phyloP scores from a whole-genome alignment of 73 alveolate genomes.

The Paramecium octaurelia region DNA sequence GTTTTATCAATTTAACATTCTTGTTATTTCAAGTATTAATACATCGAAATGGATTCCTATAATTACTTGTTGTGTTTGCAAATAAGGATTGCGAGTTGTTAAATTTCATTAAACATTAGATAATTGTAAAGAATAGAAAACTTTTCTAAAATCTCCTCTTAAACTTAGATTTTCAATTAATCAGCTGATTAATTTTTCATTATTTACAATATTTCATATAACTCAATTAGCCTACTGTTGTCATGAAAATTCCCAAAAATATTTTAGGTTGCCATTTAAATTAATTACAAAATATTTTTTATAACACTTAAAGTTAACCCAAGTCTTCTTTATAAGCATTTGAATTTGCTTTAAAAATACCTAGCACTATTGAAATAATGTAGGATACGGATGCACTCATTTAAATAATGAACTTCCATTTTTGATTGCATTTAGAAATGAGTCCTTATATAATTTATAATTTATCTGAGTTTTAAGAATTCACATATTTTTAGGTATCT shows the following conservation, averaged over 20 bases:
- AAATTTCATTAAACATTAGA: background rate
- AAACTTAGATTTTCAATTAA: background rate
- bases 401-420: conserved; percentile 78
- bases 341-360: conserved; percentile 62
- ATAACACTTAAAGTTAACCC: conserved; percentile 52
- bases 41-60: background rate
- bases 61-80: background rate
- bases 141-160: background rate
- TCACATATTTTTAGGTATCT: no score
- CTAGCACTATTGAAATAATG: no score
- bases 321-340: conserved; percentile 74
- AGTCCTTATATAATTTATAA: conserved; percentile 69
- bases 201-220: background rate
- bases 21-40: background rate
- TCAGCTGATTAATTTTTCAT: background rate
- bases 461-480: no score
- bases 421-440: conserved; percentile 89
- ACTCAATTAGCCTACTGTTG: background rate
- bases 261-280: background rate
- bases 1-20: background rate
- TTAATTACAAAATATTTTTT: background rate
- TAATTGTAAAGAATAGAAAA: background rate
- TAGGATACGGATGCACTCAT: conserved; percentile 70
- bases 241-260: background rate
- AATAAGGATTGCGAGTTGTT: background rate